phyloP scores from a whole-genome alignment of 371 early-diverging fungal species.

The Phascolomyces articulosus region DNA sequence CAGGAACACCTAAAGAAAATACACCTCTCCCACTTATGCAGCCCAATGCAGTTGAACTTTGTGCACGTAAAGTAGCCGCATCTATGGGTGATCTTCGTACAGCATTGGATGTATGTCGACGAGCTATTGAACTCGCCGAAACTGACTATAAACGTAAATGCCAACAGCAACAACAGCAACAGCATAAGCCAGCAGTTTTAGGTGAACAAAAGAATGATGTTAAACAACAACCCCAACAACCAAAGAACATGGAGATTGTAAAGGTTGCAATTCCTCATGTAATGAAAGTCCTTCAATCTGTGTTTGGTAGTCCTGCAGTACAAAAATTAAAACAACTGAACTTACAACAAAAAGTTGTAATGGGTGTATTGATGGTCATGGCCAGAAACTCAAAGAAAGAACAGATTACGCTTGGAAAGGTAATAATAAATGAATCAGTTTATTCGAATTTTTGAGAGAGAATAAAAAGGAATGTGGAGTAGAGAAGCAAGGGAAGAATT shows the following conservation, averaged over 20 bases:
- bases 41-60: slow-evolving; percentile 86
- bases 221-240: neutral
- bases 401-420: slow-evolving; percentile 55
- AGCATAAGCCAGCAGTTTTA: slow-evolving; percentile 23
- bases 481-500: too few relatives aligned
- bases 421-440: too few relatives aligned
- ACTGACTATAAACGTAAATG: slow-evolving; percentile 54
- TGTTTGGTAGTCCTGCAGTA: slow-evolving; percentile 66
- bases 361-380: slow-evolving; percentile 58
- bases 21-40: slow-evolving; percentile 68
- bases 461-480: too few relatives aligned
- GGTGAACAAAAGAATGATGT: slow-evolving; percentile 25
- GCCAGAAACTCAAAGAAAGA: slow-evolving; percentile 27
- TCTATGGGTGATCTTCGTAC: slow-evolving; percentile 90
- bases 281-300: slow-evolving; percentile 65
- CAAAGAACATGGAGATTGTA: slow-evolving; percentile 32
- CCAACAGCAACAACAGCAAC: slow-evolving; percentile 10
- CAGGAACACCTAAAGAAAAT: slow-evolving; percentile 7
- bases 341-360: slow-evolving; percentile 81
- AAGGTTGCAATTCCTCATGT: slow-evolving; percentile 85
- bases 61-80: slow-evolving; percentile 91
- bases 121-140: slow-evolving; percentile 84
- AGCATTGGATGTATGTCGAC: slow-evolving; percentile 89
- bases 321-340: slow-evolving; percentile 71
- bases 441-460: too few relatives aligned